Evolutionary conservation across 257 asterid genomes (phyloP), one percentile per base, ranked within the genome.

Genomic region (Paulownia fortunei): DNA sequence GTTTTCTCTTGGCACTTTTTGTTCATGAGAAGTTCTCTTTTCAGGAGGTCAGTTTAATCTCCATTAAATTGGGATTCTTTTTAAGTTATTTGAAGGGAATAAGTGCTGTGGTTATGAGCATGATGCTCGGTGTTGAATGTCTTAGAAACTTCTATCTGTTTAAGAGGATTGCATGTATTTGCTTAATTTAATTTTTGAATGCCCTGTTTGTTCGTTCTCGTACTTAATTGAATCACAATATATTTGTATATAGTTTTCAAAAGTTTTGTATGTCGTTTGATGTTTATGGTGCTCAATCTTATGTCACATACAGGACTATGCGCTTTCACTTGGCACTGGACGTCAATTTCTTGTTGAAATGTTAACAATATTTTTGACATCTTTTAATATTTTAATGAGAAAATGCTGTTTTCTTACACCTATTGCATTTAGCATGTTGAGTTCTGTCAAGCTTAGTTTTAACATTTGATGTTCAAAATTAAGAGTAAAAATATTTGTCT

Each of bases 1-100:
- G 94, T 79, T 83, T 87, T 39, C 76, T 85, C 80, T 67, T 92
- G 83, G 99, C 97, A 36, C 88, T 91, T 59, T 3, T 92, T 46
- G 78, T 92, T 68, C 90, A 94, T 73, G 97, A 94, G 88, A 90
- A 90, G 78, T 94, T 88, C 87, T 76, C 96, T 16, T 30, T 84
- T 82, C 87, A 76, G 81, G 99, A 94, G 99, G 99, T 91, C 36
- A 82, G 96, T 79, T 75, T 39, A 80, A 55, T 67, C 1, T 74
- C 72, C 75, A 76, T 77, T 72, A 26, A 3, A 5, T 59, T 72
- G 63, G 27, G 64, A 19, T 55, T 68, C 16, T 54, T 58, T 27
- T 37, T 52, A 46, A 49, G 56, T 69, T 52, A 51, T 46, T 47
- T 46, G 60, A 60, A 24, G 69, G 61, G 52, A 59, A 54, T 44